Conservation (phyloP, 371 early-diverging fungal genomes). For the Capillidium heterosporum region DNA sequence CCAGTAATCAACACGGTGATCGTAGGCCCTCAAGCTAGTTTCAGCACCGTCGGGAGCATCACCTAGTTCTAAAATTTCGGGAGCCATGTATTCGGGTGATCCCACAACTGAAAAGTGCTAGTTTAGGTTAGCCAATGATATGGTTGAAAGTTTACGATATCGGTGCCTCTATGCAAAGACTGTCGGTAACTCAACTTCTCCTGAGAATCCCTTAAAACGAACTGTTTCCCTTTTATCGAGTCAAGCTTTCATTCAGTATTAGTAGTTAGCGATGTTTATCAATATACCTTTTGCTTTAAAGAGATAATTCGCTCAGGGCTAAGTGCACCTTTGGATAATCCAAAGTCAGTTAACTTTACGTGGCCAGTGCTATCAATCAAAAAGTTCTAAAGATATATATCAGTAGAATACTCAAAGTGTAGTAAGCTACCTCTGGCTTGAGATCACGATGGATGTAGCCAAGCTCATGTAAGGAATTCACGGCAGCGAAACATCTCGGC, state of each 20-base stretch:
- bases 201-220: conserved; percentile 17
- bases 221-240: conserved; percentile 23
- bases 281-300: conserved; percentile 25
- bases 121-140: conserved; percentile 9
- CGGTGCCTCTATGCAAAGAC: background rate
- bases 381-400: conserved; percentile 20
- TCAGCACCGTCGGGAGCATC: conserved; percentile 49
- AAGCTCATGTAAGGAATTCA: conserved; percentile 46
- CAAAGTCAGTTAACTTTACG: conserved; percentile 77
- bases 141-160: conserved; percentile 1
- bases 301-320: conserved; percentile 33
- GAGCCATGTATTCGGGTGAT: conserved; percentile 71
- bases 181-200: conserved; percentile 26
- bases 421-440: conserved; percentile 18
- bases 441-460: conserved; percentile 45
- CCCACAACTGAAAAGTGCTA: conserved; percentile 55
- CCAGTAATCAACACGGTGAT: conserved; percentile 72
- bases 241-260: conserved; percentile 18
- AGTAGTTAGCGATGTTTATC: background rate
- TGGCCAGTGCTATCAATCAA: conserved; percentile 48
- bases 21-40: conserved; percentile 23
- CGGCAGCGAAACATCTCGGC: conserved; percentile 50
- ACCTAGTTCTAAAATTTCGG: conserved; percentile 37
- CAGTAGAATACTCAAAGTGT: background rate
- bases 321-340: conserved; percentile 58